Base-by-base conservation (phyloP, 129 eudicot genomes). In the Tagetes erecta region DNA sequence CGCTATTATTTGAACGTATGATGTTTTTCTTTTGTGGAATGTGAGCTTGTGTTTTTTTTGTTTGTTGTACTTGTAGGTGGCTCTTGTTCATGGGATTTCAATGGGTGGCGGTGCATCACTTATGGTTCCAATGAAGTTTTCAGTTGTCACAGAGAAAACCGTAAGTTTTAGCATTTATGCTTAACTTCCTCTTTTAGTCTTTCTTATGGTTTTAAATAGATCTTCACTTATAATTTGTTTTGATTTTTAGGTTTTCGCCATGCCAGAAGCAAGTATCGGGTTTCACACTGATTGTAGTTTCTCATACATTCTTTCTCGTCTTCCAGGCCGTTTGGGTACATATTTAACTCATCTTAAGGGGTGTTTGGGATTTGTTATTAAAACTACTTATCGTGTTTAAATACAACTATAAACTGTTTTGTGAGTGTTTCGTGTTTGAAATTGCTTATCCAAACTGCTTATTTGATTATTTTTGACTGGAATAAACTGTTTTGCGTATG, bases 101-200 rank as follows among this genome's bases (percentile, higher is more conserved):
- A 95, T 95, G 99, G 99, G 99, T 44, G 99, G 99, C 57, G 99
- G 99, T 49, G 99, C 99, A 76, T 83, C 97, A n/a, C 82, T 95
- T 51, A 88, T 95, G 97, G 97, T 89, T 69, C 99, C 97, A 0
- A 72, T 88, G 94, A 91, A 84, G 71, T 95, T 95, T 76, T 95
- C 99, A 41, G 97, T 91, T 45, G 99, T 95, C 76, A 87, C 99
- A 3, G 97, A 91, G 35, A 95, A 95, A 78, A 87, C 96, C 3
- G 99, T 95, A 67, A 70, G 96, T 81, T 9, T 64, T 50, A 64
- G 12, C 8, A 37, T 64, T 36, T 56, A 38, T 67, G 58, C 38
- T 50, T 49, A 11, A 13, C 70, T 0, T 36, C 45, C 11, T 13
- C 64, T 11, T 37, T 71, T n/a, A 20, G 27, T 20, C 27, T 20